A percentile compares a stretch with the other conserved stretches of the same genome.
phyloP scores from a whole-genome alignment of 345 rosid species.

The Balakata baccata region DNA sequence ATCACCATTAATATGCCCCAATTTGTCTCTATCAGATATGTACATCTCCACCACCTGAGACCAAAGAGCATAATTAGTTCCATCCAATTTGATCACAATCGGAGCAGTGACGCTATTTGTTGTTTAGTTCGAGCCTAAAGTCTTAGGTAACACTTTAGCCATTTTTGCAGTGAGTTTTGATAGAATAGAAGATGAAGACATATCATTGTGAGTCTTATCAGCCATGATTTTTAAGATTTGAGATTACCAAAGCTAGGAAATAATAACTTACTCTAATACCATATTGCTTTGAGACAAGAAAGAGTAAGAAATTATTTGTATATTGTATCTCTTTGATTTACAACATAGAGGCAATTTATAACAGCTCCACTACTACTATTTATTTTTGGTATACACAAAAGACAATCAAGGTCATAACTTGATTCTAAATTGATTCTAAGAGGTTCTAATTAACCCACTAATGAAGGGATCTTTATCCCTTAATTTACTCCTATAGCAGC shows the following conservation, averaged over 20 bases:
- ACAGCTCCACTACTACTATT: background rate
- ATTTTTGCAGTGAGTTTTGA: background rate
- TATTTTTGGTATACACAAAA: background rate
- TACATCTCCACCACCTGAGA: conserved; percentile 1
- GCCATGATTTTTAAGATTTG: background rate
- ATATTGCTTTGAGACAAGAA: background rate
- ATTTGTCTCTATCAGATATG: background rate
- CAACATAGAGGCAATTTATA: background rate
- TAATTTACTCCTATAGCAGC: too few relatives aligned
- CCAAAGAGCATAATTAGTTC: conserved; percentile 5
- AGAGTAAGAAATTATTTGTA: background rate
- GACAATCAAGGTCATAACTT: too few relatives aligned
- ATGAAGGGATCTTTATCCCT: too few relatives aligned
- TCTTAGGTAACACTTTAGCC: background rate
- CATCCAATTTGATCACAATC: conserved; percentile 5
- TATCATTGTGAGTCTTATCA: background rate
- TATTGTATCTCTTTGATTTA: background rate
- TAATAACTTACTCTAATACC: background rate
- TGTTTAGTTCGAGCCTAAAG: background rate
- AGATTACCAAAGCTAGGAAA: background rate
- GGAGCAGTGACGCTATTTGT: background rate
- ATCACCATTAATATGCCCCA: conserved; percentile 9
- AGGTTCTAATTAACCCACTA: too few relatives aligned
- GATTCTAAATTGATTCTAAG: too few relatives aligned
- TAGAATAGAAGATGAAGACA: background rate